Conservation (phyloP, 1,139 yeast species). For the Candida sanyaensis region DNA sequence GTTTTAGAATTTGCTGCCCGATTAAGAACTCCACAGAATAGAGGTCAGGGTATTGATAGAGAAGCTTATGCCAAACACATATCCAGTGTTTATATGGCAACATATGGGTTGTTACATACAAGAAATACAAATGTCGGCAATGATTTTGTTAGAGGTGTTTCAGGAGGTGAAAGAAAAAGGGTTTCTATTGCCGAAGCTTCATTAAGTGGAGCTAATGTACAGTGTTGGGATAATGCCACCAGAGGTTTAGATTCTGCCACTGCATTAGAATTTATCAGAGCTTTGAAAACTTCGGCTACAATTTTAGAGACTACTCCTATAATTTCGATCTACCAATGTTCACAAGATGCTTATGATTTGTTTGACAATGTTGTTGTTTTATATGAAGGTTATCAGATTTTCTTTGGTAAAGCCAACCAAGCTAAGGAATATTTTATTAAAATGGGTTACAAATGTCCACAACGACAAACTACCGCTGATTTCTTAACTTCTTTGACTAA, state of each 20-base stretch:
- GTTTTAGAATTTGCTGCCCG: constrained; percentile 48
- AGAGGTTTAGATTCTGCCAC: constrained; percentile 65
- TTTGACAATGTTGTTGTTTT: constrained; percentile 75
- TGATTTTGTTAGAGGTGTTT: constrained; percentile 39
- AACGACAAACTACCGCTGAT: constrained; percentile 82
- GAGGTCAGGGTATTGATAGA: constrained; percentile 36
- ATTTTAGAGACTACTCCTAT: constrained; percentile 61
- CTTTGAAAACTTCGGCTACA: constrained; percentile 64
- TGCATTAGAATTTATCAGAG: constrained; percentile 69
- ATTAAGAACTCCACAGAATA: constrained; percentile 42
- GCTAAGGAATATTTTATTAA: constrained; percentile 55
- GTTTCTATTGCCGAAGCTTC: constrained; percentile 47
- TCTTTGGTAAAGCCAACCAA: constrained; percentile 58
- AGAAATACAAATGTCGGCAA: constrained; percentile 38
- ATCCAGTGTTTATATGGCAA: constrained; percentile 46
- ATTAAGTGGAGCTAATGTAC: constrained; percentile 37
- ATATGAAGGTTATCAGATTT: constrained; percentile 79
- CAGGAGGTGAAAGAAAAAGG: constrained; percentile 49
- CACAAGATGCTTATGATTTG: constrained; percentile 36
- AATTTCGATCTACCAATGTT: constrained; percentile 72
- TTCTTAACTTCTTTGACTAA: constrained; percentile 74
- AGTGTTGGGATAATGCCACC: constrained; percentile 67
- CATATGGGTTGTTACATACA: constrained; percentile 39
- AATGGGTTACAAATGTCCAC: constrained; percentile 62
- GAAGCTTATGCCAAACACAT: constrained; percentile 43